Evolutionary conservation across 2,329 filamentous ascomycete species (phyloP), one percentile per base, ranked within the genome.

Genomic region (Scedosporium minutisporum): DNA sequence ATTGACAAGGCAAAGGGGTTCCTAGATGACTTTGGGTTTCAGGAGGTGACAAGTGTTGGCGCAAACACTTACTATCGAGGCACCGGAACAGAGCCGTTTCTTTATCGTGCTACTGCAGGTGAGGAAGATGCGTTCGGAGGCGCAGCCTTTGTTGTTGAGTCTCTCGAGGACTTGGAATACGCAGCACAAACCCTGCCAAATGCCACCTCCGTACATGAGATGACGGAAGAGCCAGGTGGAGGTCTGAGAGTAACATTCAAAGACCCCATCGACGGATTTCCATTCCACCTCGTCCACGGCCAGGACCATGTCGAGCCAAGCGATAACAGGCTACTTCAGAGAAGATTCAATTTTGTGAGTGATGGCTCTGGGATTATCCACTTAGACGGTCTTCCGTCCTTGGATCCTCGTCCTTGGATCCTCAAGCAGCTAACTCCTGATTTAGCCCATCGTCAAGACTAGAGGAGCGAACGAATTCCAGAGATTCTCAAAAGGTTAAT

Each of bases 1-100:
- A 59, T 73, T 6, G 67, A 68, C 2, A 63, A 66, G 7, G 69
- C 70, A 53, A 7, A 53, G 25, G 53, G 64, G 27, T 73, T 73
- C 60, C 65, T 67, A 23, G 55, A 63, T 14, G 68, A 72, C 59
- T 73, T 71, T 61, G 71, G 70, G 4, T 69, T 72, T 18, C 58
- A 60, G 14, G 44, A 46, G 27, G 16, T 46, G 58, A 66, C 67
- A 4, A 23, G 57, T 7, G 57, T 41, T 5, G 57, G 57, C 1
- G 70, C 74, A 51, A 71, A 66, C 23, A 75, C 79, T 48, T 83
- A 77, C 71, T 81, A 75, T 66, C 76, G 77, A 33, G 81, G 81
- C 2, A 82, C 82, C 65, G 79, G 81, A 12, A 70, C 68, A 1
- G 80, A 83, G 64, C 76, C 76, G 33, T 83, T 78, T 64, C 70